Evolutionary conservation across 805 yeast genomes (phyloP).

Genomic region (Wickerhamomyces ciferrii): DNA sequence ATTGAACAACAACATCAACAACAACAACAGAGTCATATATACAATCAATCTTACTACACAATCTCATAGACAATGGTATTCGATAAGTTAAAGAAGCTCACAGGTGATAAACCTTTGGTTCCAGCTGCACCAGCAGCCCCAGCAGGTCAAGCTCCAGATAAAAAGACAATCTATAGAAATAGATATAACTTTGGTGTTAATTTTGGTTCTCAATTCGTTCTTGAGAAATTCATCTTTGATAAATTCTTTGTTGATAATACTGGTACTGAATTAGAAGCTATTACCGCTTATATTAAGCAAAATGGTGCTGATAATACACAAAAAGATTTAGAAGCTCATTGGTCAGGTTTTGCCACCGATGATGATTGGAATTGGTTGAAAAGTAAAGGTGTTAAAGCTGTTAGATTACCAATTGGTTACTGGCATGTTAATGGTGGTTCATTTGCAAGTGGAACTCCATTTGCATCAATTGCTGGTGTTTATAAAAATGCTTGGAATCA

Average conservation of each 20-base stretch:
- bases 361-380: slow-evolving; percentile 79
- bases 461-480: slow-evolving; percentile 45
- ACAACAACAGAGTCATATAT: too few species aligned
- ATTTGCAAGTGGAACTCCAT: slow-evolving; percentile 57
- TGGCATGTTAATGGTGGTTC: slow-evolving; percentile 75
- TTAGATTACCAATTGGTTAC: slow-evolving; percentile 87
- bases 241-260: slow-evolving; percentile 54
- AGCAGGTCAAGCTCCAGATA: slow-evolving; percentile 27
- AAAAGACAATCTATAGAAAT: slow-evolving; percentile 47
- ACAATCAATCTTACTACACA: too few species aligned
- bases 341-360: slow-evolving; percentile 55
- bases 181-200: slow-evolving; percentile 79
- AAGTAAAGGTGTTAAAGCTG: slow-evolving; percentile 64
- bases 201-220: slow-evolving; percentile 74
- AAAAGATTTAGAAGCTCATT: slow-evolving; percentile 53
- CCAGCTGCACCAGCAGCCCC: slow-evolving; percentile 22
- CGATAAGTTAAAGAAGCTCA: slow-evolving; percentile 3
- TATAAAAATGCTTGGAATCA: slow-evolving; percentile 73
- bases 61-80: neutral
- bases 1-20: neutral
- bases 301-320: slow-evolving; percentile 52
- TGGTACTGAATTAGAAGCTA: slow-evolving; percentile 71
- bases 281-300: slow-evolving; percentile 39
- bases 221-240: slow-evolving; percentile 75
- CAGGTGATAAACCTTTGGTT: neutral